These are phyloP conservation scores for Cordyceps tenuipes DNA, from an alignment of 2,329 filamentous ascomycete species.

Conservation along the genomic window DNA sequence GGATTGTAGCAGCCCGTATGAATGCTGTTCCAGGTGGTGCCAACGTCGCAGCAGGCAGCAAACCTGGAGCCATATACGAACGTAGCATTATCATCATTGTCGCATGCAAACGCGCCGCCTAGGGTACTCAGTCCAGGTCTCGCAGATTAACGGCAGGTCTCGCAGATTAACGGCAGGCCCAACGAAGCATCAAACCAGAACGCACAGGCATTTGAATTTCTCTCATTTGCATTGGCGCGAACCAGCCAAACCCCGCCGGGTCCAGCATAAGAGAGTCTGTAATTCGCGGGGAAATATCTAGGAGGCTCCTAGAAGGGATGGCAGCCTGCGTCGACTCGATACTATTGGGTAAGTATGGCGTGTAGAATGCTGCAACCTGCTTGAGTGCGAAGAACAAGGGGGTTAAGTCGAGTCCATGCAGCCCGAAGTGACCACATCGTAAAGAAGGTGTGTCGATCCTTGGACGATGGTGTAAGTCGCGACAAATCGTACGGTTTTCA, in stretches of 20 bases:
- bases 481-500: background rate
- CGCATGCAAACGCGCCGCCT: background rate
- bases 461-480: background rate
- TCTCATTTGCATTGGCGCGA: background rate
- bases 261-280: conserved; percentile 5
- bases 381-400: background rate
- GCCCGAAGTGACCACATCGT: background rate
- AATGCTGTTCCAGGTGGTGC: conserved; percentile 1
- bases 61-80: background rate
- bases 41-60: background rate
- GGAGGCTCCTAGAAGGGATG: background rate
- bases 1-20: background rate
- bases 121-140: background rate
- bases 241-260: background rate
- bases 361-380: background rate
- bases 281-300: background rate
- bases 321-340: background rate
- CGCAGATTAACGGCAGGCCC: background rate
- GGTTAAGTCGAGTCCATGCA: background rate
- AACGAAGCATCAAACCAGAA: conserved; percentile 5
- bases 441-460: background rate
- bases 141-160: background rate
- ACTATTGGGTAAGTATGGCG: background rate
- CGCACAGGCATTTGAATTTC: conserved; percentile 2
- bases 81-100: background rate